Evolutionary conservation across 139 green algal species (phyloP).

Genomic region (Diplosphaera chodatii): DNA sequence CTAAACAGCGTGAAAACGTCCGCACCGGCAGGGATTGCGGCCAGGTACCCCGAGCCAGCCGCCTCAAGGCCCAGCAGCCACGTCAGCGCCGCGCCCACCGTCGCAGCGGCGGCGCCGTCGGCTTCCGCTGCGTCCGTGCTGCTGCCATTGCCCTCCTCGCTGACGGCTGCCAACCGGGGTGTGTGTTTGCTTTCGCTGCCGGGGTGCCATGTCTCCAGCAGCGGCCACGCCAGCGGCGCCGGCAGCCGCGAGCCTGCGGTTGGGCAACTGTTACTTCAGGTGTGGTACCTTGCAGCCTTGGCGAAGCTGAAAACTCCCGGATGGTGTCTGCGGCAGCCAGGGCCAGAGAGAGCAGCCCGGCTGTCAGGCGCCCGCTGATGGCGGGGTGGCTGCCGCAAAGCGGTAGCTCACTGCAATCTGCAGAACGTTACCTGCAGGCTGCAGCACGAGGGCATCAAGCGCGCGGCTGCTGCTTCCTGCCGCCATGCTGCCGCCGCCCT

Average conservation of each 20-base stretch:
- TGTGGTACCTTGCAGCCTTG: too few species aligned
- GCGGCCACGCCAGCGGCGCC: neutral
- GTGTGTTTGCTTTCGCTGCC: too few species aligned
- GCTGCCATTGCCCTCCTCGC: neutral
- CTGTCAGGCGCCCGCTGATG: too few species aligned
- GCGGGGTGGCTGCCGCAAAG: too few species aligned
- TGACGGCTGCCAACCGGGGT: neutral
- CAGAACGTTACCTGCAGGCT: neutral
- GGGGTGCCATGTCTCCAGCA: neutral
- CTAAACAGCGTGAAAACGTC: too few species aligned
- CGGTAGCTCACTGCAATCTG: too few species aligned
- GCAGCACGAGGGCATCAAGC: neutral
- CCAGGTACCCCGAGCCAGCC: neutral
- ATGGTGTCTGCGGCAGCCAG: too few species aligned
- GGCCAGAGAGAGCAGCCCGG: too few species aligned
- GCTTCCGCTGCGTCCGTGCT: neutral
- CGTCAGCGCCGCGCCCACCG: neutral
- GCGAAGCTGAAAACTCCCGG: too few species aligned
- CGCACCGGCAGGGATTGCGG: neutral
- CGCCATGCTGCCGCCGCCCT: neutral
- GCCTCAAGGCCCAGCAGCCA: conserved; percentile 1
- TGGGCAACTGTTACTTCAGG: neutral
- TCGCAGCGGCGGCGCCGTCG: neutral
- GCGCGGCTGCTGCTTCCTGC: neutral
- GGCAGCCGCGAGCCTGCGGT: neutral